Percentiles rank a stretch among this genome's conserved stretches.
Evolutionary conservation across 768 basidiomycete genomes (phyloP).

Genomic region (Lactarius sanguifluus): DNA sequence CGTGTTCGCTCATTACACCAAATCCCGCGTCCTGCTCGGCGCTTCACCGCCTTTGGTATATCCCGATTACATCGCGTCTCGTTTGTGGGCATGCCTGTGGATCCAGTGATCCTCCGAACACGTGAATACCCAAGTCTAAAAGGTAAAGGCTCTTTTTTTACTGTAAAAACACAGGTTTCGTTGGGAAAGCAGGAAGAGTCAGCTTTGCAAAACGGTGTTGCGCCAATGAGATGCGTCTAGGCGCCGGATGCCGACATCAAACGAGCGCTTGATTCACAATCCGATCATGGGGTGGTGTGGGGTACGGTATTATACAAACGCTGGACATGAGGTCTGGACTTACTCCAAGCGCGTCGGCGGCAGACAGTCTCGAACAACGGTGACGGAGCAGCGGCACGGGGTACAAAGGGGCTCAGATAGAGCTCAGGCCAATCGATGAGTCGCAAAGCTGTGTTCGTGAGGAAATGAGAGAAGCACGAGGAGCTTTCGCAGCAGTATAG

Average conservation of each 20-base stretch:
- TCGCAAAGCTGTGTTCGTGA: slow-evolving; percentile 2
- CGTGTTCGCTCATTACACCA: slow-evolving; percentile 1
- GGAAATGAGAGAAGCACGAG: neutral
- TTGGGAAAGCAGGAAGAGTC: neutral
- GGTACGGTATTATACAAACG: slow-evolving; percentile 16
- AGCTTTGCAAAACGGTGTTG: neutral
- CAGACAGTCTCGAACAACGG: slow-evolving; percentile 16
- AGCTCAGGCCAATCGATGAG: slow-evolving; percentile 10
- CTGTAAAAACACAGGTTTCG: neutral
- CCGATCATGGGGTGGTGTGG: slow-evolving; percentile 25
- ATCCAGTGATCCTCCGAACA: neutral
- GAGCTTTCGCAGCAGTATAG: neutral
- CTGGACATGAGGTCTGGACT: slow-evolving; percentile 19
- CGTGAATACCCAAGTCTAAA: neutral
- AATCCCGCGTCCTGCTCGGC: neutral
- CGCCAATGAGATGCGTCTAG: neutral
- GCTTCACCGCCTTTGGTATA: slow-evolving; percentile 4
- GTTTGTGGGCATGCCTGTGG: neutral
- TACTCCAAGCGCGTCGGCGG: neutral
- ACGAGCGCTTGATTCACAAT: slow-evolving; percentile 4
- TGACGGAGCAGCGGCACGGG: slow-evolving; percentile 10
- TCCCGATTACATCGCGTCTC: neutral
- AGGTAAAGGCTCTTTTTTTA: neutral
- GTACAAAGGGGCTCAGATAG: slow-evolving; percentile 10
- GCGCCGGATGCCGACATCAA: slow-evolving; percentile 12